These are phyloP conservation scores for Erucastrum elatum DNA, from an alignment of 345 rosid species.

Conservation along the genomic window DNA sequence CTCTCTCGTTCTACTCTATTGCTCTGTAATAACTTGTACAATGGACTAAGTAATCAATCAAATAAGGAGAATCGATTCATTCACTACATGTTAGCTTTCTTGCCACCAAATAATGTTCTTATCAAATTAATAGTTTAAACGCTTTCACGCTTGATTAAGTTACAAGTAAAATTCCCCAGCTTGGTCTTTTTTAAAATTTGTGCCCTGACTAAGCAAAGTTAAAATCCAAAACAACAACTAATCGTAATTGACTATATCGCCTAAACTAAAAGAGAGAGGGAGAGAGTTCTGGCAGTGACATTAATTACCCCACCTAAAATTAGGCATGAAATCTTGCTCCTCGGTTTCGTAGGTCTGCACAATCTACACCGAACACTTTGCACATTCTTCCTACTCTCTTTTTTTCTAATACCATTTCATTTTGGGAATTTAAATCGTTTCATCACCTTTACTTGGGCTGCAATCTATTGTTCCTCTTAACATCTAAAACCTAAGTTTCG, in stretches of 20 bases:
- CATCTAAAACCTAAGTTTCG: no score
- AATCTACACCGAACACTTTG: slow-evolving; percentile 30
- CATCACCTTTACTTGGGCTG: background rate
- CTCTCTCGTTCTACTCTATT: slow-evolving; percentile 4
- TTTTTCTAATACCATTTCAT: background rate
- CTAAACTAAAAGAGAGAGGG: background rate
- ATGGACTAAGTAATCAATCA: slow-evolving; percentile 8
- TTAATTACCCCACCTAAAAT: slow-evolving; percentile 14
- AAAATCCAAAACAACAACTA: no score
- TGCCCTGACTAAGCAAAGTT: no score
- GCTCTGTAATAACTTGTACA: slow-evolving; percentile 25
- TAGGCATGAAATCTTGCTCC: slow-evolving; percentile 21
- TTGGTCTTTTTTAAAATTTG: background rate
- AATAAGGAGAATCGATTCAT: slow-evolving; percentile 8
- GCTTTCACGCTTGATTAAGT: slow-evolving; percentile 1
- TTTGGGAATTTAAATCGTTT: background rate
- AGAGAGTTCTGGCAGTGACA: background rate
- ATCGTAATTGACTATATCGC: slow-evolving; percentile 2
- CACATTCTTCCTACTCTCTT: background rate
- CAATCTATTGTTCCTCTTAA: background rate
- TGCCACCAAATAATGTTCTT: slow-evolving; percentile 42
- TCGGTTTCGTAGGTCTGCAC: slow-evolving; percentile 19
- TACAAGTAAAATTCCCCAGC: slow-evolving; percentile 3
- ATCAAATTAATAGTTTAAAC: no score
- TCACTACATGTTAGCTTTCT: slow-evolving; percentile 64